Percentiles rank a stretch among this genome's conserved stretches.
Conservation (phyloP, 257 asterid genomes). For the Jacaranda mimosifolia region DNA sequence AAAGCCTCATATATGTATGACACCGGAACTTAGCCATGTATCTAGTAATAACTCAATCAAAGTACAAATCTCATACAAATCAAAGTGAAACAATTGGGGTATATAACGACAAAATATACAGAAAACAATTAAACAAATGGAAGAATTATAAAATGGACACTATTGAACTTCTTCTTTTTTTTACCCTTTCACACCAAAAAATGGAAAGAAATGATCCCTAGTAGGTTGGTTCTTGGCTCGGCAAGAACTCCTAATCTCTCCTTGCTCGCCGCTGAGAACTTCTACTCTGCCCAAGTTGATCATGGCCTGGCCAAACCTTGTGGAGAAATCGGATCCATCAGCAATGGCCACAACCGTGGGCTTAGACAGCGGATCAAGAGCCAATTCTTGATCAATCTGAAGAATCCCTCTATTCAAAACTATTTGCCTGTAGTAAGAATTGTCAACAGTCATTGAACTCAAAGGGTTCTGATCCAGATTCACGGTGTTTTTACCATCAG, state of each 20-base stretch:
- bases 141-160: not conserved
- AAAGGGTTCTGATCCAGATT: constrained; percentile 61
- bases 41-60: not conserved
- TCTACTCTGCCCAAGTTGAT: constrained; percentile 59
- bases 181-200: not conserved
- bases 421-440: constrained; percentile 58
- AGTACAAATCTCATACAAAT: constrained; percentile 14
- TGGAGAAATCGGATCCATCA: constrained; percentile 39
- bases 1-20: not conserved
- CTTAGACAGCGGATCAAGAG: constrained; percentile 50
- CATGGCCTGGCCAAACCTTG: constrained; percentile 66
- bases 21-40: too few relatives aligned
- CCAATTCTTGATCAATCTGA: constrained; percentile 66
- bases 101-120: not conserved
- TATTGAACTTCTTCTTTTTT: not conserved
- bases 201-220: not conserved
- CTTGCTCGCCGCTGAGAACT: constrained; percentile 55
- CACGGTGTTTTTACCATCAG: constrained; percentile 37
- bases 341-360: constrained; percentile 47
- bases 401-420: constrained; percentile 55
- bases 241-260: constrained; percentile 60
- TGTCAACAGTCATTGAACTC: constrained; percentile 54
- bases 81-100: not conserved
- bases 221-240: constrained; percentile 27
- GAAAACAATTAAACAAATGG: constrained; percentile 2